Evolutionary conservation across 225 moss, liverwort and hornwort species (phyloP).

Genomic region (Rhytidiadelphus loreus): DNA sequence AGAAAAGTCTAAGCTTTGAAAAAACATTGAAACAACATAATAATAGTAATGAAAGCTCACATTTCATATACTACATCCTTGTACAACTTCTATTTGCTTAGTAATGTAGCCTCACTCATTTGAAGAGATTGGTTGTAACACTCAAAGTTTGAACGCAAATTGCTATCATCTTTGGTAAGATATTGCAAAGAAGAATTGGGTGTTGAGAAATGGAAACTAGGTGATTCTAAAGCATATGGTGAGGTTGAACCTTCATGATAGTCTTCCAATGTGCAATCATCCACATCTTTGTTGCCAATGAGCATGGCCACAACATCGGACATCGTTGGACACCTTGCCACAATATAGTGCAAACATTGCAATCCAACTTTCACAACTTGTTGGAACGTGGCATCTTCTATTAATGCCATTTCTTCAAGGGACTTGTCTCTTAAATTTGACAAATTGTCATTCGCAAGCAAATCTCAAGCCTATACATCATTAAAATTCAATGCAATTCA

Average conservation of each 20-base stretch:
- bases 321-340: neutral
- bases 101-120: neutral
- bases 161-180: neutral
- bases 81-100: too few relatives aligned
- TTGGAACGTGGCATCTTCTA: neutral
- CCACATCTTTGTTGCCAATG: neutral
- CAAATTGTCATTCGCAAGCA: neutral
- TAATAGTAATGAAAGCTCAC: neutral
- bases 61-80: neutral
- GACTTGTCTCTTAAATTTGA: neutral
- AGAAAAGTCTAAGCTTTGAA: neutral
- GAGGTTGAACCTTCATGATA: neutral
- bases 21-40: neutral
- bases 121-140: neutral
- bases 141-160: neutral
- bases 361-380: neutral
- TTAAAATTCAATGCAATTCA: neutral
- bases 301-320: neutral
- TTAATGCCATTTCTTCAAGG: neutral
- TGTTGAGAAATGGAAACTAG: neutral
- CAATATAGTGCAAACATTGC: neutral
- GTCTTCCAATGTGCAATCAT: neutral
- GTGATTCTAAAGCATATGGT: neutral
- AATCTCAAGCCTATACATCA: neutral
- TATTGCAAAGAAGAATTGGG: neutral